phyloP scores from a whole-genome alignment of 257 asterid species.

The Parsonsia alboflavescens region DNA sequence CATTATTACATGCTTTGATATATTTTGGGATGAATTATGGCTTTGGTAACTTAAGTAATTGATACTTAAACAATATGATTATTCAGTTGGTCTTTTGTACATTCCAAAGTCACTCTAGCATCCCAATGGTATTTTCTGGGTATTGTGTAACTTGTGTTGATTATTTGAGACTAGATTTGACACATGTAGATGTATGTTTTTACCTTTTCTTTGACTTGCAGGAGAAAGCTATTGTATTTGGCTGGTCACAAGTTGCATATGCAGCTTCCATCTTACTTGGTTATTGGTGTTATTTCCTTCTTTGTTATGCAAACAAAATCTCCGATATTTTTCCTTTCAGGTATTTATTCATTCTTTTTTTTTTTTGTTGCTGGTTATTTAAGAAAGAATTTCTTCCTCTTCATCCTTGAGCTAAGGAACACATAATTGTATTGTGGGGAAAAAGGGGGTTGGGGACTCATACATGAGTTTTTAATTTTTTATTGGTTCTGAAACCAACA shows the following conservation, averaged over 20 bases:
- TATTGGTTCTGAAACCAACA: not conserved
- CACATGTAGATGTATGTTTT: conserved; percentile 10
- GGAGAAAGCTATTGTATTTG: conserved; percentile 83
- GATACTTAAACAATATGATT: not conserved
- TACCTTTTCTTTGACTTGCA: conserved; percentile 35
- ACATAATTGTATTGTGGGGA: not conserved
- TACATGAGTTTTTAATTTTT: no score
- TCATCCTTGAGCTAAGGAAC: conserved; percentile 3
- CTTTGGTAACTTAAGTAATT: not conserved
- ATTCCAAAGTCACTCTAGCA: not conserved
- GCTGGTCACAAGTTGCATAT: conserved; percentile 82
- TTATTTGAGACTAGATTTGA: not conserved
- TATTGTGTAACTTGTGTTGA: not conserved
- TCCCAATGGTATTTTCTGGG: not conserved
- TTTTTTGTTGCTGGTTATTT: not conserved
- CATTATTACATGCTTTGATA: not conserved
- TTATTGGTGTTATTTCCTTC: conserved; percentile 87
- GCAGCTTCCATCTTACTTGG: conserved; percentile 72
- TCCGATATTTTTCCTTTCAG: conserved; percentile 77
- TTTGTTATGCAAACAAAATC: conserved; percentile 35
- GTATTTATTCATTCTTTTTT: conserved; percentile 36
- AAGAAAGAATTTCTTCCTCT: not conserved
- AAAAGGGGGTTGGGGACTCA: not conserved
- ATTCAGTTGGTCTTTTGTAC: not conserved
- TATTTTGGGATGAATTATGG: not conserved